Conservation (phyloP, 1,284 basidiomycete species). For the Puccinia hordei region DNA sequence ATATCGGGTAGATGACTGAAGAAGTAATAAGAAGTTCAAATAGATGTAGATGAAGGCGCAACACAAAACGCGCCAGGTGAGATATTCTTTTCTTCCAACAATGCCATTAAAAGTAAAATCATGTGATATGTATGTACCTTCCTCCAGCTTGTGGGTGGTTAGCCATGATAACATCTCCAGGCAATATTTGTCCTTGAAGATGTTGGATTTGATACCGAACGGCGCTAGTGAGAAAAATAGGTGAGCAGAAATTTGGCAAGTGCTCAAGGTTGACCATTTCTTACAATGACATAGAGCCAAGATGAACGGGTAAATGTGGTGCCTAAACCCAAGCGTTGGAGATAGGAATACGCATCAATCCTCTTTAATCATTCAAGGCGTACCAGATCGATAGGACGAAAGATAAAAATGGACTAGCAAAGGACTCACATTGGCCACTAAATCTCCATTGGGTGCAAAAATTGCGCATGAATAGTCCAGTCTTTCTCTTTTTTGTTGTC, state of each 20-base stretch:
- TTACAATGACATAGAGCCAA: conserved; percentile 61
- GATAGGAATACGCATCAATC: neutral
- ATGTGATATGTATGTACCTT: conserved; percentile 45
- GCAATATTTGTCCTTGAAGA: conserved; percentile 68
- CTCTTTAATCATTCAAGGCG: neutral
- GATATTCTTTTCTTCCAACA: neutral
- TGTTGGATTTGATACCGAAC: conserved; percentile 85
- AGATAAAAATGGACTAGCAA: neutral
- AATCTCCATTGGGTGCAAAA: conserved; percentile 83
- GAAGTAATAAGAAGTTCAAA: neutral
- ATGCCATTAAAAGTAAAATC: neutral
- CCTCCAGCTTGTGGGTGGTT: conserved; percentile 86
- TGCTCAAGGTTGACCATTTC: neutral
- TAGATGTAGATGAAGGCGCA: neutral
- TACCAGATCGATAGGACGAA: neutral
- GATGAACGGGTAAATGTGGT: conserved; percentile 66
- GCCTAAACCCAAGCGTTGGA: conserved; percentile 56
- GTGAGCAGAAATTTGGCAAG: neutral
- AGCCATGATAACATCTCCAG: conserved; percentile 86
- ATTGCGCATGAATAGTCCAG: conserved; percentile 68
- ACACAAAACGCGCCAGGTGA: neutral
- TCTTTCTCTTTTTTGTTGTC: conserved; percentile 54
- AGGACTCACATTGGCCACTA: conserved; percentile 74
- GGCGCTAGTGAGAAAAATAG: conserved; percentile 60
- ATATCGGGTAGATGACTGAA: conserved; percentile 57